Evolutionary conservation across 768 basidiomycete genomes (phyloP).

Genomic region (Lactifluus rugatus): DNA sequence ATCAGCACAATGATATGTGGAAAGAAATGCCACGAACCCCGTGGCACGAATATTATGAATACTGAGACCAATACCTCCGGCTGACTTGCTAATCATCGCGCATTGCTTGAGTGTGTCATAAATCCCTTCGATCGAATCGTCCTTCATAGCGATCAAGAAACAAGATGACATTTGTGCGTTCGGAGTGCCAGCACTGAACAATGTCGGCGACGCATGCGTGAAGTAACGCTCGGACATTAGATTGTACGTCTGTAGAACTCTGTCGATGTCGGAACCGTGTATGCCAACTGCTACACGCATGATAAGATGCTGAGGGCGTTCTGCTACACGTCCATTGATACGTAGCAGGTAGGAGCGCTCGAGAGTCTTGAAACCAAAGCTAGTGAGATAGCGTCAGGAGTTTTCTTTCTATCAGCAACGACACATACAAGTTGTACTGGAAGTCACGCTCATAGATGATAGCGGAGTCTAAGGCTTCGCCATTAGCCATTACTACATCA

Average conservation of each 20-base stretch:
- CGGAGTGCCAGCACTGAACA: conserved; percentile 97
- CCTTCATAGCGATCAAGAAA: conserved; percentile 97
- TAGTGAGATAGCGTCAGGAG: conserved; percentile 23
- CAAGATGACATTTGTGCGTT: conserved; percentile 92
- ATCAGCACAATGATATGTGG: not conserved
- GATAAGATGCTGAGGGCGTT: conserved; percentile 97
- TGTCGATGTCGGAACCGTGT: conserved; percentile 82
- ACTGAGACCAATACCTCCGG: conserved; percentile 92
- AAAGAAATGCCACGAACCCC: conserved; percentile 42
- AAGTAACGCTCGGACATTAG: conserved; percentile 98
- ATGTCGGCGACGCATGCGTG: conserved; percentile 94
- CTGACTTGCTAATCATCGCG: conserved; percentile 99
- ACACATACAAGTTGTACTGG: conserved; percentile 82
- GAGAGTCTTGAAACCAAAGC: conserved; percentile 99
- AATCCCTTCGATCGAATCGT: conserved; percentile 98
- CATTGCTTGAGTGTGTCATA: conserved; percentile 98
- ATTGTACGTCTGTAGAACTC: conserved; percentile 84
- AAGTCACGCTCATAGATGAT: conserved; percentile 99
- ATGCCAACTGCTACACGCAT: conserved; percentile 99
- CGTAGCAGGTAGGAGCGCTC: conserved; percentile 96
- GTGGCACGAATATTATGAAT: conserved; percentile 97
- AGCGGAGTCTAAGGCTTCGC: conserved; percentile 77
- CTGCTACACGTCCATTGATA: conserved; percentile 88
- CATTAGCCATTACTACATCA: conserved; percentile 69
- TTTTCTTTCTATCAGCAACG: not conserved